Evolutionary conservation across 108 stramenopile species (phyloP), one percentile per base, ranked within the genome.

Genomic region (Pseudonitzschia pungens): DNA sequence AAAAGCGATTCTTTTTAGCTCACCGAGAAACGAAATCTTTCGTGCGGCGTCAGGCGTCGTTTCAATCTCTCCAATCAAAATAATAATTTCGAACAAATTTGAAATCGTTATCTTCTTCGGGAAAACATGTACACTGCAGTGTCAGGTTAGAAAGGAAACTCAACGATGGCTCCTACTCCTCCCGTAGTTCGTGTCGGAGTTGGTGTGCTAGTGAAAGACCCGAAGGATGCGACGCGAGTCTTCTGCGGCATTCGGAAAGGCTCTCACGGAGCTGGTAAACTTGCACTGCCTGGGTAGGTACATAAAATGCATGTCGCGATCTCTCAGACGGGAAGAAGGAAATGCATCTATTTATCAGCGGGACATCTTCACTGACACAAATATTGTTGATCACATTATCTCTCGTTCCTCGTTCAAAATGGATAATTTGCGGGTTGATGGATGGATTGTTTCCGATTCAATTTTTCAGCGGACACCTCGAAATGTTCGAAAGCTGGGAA

Each of bases 401-500:
- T 18, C 18, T 48, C 45, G 9, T 22, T 31, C 18, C 16, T 41
- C 42, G 8, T 62, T 32, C 0, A 32, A 40, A 27, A 27, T 12
- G 40, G 36, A 36, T 36, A 36, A 36, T 36, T 36, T 2, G 36
- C 36, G 36, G 36, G 36, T 36, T 2, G 27, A 0, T 18, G 3
- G 36, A 40, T 33, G 32, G 11, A 12, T 62, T 62, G 18, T 33
- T 62, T 55, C 54, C 54, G 16, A 2, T 62, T 33, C 27, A 62
- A 11, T 75, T 93, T 43, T 91, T 89, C 0, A 92, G 95, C 1
- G 95, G 95, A 22, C 95, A 96, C 68, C 74, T 96, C 52, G 95
- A 96, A 83, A 74, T 96, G 83, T 86, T 75, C 70, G 96, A 96
- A 81, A 66, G 71, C 26, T 96, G 96, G 96, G 84, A 90, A 58